Conservation (phyloP, 2,329 filamentous ascomycete species). For the Aspergillus sp. region DNA sequence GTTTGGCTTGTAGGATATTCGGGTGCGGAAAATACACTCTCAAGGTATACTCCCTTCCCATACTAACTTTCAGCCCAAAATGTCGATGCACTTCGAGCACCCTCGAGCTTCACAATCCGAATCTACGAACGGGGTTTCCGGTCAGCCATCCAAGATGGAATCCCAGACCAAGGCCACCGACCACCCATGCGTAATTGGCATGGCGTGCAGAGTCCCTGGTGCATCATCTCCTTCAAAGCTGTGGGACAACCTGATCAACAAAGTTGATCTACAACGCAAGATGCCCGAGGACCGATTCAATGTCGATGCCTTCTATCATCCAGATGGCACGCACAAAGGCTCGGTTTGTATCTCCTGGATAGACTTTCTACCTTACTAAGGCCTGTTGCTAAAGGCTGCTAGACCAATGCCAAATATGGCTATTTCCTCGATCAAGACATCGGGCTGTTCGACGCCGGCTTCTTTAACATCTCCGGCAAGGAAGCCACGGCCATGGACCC, state of each 20-base stretch:
- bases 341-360: neutral
- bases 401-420: neutral
- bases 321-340: neutral
- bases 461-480: constrained; percentile 26
- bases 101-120: neutral
- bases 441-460: constrained; percentile 27
- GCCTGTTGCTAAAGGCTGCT: neutral
- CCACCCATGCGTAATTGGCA: constrained; percentile 2
- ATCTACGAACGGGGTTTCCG: neutral
- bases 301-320: constrained; percentile 5
- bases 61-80: neutral
- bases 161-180: neutral
- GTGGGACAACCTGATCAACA: constrained; percentile 4
- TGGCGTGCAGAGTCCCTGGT: constrained; percentile 9
- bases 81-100: neutral
- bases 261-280: neutral
- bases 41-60: neutral
- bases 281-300: constrained; percentile 8
- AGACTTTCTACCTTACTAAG: neutral
- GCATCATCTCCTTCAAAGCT: neutral
- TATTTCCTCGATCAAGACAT: constrained; percentile 3
- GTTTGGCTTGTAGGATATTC: neutral
- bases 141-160: neutral
- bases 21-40: neutral
- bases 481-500: constrained; percentile 23